A percentile compares a stretch with the other conserved stretches of the same genome.
Conservation (phyloP, 768 basidiomycete species). For the Psilocybe cyanescens region DNA sequence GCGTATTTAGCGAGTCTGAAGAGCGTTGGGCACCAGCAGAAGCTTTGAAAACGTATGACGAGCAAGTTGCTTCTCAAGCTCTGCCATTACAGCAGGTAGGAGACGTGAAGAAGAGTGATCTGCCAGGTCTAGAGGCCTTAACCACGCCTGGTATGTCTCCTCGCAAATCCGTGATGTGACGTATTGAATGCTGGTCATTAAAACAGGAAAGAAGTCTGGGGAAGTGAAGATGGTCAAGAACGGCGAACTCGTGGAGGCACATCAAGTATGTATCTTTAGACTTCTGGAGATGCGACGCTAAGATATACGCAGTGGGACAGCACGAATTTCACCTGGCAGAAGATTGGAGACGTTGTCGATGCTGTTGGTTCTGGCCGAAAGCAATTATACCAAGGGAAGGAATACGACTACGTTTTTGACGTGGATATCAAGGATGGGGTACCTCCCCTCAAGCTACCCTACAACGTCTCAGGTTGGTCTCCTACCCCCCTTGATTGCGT, state of each 20-base stretch:
- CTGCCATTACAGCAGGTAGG: conserved; percentile 88
- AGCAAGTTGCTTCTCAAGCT: conserved; percentile 74
- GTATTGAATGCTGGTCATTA: neutral
- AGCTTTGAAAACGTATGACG: conserved; percentile 73
- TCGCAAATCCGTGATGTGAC: neutral
- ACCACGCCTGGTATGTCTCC: conserved; percentile 59
- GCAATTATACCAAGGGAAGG: conserved; percentile 90
- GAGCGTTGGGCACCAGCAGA: conserved; percentile 73
- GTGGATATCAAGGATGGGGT: conserved; percentile 94
- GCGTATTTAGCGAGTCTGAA: conserved; percentile 80
- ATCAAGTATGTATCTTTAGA: conserved; percentile 64
- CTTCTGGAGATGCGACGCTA: conserved; percentile 1
- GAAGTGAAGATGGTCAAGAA: conserved; percentile 92
- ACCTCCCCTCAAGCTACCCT: conserved; percentile 93
- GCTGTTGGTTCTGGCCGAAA: conserved; percentile 90
- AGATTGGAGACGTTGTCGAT: conserved; percentile 95
- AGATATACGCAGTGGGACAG: conserved; percentile 75
- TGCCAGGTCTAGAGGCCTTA: conserved; percentile 87
- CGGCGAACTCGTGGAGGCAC: conserved; percentile 82
- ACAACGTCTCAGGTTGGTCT: conserved; percentile 78
- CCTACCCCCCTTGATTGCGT: conserved; percentile 1
- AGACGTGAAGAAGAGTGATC: conserved; percentile 89
- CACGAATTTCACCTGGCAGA: conserved; percentile 75
- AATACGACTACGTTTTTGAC: conserved; percentile 99
- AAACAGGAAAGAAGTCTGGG: conserved; percentile 85